These are phyloP conservation scores for Trifolium fragiferum DNA, from an alignment of 306 rosid genomes.

Conservation along the genomic window DNA sequence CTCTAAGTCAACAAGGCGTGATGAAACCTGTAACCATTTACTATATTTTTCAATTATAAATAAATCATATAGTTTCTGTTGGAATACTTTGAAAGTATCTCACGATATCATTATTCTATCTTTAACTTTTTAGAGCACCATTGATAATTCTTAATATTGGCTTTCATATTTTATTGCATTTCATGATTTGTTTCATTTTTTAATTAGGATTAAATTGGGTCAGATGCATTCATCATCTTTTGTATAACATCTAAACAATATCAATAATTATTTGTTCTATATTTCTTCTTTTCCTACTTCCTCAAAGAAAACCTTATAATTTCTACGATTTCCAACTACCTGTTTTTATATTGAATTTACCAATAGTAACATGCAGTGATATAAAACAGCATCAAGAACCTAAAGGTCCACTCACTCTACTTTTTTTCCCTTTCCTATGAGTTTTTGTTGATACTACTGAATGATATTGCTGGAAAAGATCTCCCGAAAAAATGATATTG, in stretches of 20 bases:
- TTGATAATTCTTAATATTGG: neutral
- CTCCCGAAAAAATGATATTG: neutral
- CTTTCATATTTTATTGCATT: neutral
- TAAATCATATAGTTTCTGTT: slow-evolving; percentile 12
- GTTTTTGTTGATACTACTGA: neutral
- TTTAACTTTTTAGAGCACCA: neutral
- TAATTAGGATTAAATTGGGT: neutral
- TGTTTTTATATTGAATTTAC: slow-evolving; percentile 12
- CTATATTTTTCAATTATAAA: slow-evolving; percentile 23
- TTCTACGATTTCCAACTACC: slow-evolving; percentile 1
- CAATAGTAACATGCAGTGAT: neutral
- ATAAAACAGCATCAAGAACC: slow-evolving; percentile 30
- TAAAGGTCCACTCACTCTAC: slow-evolving; percentile 5
- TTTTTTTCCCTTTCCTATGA: neutral
- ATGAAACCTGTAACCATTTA: slow-evolving; percentile 67
- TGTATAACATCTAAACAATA: slow-evolving; percentile 3
- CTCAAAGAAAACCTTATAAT: slow-evolving; percentile 1
- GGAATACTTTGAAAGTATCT: slow-evolving; percentile 7
- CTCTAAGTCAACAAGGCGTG: slow-evolving; percentile 91
- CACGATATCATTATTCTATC: neutral
- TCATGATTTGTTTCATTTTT: slow-evolving; percentile 3
- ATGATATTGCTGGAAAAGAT: slow-evolving; percentile 31
- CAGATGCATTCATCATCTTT: neutral
- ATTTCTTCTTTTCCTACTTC: neutral
- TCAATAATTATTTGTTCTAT: neutral